phyloP scores from a whole-genome alignment of 2,329 filamentous ascomycete genomes.

The Penicillium sp. region DNA sequence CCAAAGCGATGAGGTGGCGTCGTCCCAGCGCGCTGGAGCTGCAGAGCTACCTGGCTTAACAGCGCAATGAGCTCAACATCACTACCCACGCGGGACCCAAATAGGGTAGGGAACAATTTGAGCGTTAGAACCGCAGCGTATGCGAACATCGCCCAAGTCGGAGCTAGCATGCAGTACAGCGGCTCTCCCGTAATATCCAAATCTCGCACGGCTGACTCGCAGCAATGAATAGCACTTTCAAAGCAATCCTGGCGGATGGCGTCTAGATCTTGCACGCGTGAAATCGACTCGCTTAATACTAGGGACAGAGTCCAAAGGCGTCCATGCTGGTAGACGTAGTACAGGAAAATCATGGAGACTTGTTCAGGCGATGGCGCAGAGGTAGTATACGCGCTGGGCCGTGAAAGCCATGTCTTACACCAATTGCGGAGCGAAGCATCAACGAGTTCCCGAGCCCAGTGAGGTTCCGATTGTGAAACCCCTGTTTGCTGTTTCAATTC shows the following conservation, averaged over 20 bases:
- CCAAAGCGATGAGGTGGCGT: slow-evolving; percentile 36
- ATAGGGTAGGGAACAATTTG: slow-evolving; percentile 30
- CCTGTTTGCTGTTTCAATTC: slow-evolving; percentile 23
- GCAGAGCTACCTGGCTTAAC: slow-evolving; percentile 32
- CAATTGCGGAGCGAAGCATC: slow-evolving; percentile 29
- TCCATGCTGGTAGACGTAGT: slow-evolving; percentile 35
- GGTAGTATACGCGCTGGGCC: neutral
- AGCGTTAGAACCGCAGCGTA: slow-evolving; percentile 35
- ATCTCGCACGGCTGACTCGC: slow-evolving; percentile 33
- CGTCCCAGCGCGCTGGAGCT: slow-evolving; percentile 32
- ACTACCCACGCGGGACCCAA: slow-evolving; percentile 22
- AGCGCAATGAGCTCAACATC: slow-evolving; percentile 34
- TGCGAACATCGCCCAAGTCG: slow-evolving; percentile 40
- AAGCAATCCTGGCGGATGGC: slow-evolving; percentile 36
- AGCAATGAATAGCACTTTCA: slow-evolving; percentile 32
- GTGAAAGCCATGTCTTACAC: slow-evolving; percentile 29
- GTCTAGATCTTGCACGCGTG: slow-evolving; percentile 16
- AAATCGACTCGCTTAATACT: slow-evolving; percentile 27
- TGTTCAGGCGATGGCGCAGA: slow-evolving; percentile 15
- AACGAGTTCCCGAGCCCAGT: slow-evolving; percentile 33
- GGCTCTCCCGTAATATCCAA: slow-evolving; percentile 32
- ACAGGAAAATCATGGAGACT: slow-evolving; percentile 26
- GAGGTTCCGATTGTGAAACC: slow-evolving; percentile 21
- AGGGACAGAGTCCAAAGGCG: slow-evolving; percentile 36
- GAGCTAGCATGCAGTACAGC: slow-evolving; percentile 38